Evolutionary conservation across 257 asterid genomes (phyloP).

Genomic region (Linderniella brevidens): DNA sequence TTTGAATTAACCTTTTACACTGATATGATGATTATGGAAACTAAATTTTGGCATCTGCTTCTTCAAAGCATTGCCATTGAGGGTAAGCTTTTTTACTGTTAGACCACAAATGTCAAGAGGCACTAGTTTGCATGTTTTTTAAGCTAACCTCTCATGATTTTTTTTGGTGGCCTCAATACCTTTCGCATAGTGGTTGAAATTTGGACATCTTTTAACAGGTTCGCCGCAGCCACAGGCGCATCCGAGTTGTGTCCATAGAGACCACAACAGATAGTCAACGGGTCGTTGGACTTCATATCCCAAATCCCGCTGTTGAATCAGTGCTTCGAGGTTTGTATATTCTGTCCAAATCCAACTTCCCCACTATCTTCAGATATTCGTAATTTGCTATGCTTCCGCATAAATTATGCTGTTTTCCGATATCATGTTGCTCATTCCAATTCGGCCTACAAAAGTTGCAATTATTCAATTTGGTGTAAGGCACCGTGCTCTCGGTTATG

Average conservation of each 20-base stretch:
- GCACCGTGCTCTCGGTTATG: no score
- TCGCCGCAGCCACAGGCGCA: slow-evolving; percentile 65
- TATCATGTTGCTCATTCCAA: background rate
- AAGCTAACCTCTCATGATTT: no score
- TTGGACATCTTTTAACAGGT: slow-evolving; percentile 28
- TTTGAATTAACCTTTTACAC: background rate
- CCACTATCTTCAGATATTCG: no score
- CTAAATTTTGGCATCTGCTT: no score
- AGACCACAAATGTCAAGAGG: no score
- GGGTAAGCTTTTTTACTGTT: no score
- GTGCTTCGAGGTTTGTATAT: slow-evolving; percentile 84
- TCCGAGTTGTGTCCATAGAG: slow-evolving; percentile 78
- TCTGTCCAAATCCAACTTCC: no score
- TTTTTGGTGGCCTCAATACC: no score
- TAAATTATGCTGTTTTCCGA: background rate
- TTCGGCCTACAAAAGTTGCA: background rate
- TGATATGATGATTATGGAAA: no score
- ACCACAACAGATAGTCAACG: slow-evolving; percentile 73
- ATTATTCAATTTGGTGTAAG: no score
- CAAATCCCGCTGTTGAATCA: slow-evolving; percentile 83
- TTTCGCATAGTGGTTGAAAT: background rate
- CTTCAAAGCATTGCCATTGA: no score
- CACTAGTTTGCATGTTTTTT: no score
- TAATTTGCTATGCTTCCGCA: slow-evolving; percentile 1
- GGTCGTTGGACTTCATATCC: slow-evolving; percentile 78